phyloP scores from a whole-genome alignment of 2,329 filamentous ascomycete species.

The Colletotrichum higginsianum region DNA sequence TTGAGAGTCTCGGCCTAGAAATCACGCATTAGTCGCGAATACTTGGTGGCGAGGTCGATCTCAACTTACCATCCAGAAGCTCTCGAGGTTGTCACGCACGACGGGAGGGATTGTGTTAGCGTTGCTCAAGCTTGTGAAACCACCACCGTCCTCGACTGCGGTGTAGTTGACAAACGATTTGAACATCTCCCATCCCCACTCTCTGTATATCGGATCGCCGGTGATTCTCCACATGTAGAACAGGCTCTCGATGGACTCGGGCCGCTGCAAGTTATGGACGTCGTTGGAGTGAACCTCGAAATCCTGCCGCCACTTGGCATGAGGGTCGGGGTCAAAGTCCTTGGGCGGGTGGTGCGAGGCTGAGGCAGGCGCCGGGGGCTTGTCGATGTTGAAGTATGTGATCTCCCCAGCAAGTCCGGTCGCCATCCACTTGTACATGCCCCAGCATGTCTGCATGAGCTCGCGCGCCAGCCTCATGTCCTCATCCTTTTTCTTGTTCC shows the following conservation, averaged over 20 bases:
- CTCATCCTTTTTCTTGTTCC: constrained; percentile 85
- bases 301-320: constrained; percentile 81
- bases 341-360: constrained; percentile 65
- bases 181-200: constrained; percentile 99
- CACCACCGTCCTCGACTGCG: constrained; percentile 81
- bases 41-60: background rate
- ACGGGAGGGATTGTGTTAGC: constrained; percentile 80
- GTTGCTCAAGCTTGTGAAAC: constrained; percentile 86
- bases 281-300: constrained; percentile 87
- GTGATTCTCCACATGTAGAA: constrained; percentile 99
- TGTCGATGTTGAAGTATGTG: constrained; percentile 85
- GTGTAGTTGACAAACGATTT: constrained; percentile 90
- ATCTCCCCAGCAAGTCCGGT: constrained; percentile 97
- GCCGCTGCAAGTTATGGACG: constrained; percentile 91
- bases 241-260: constrained; percentile 95
- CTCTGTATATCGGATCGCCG: constrained; percentile 86
- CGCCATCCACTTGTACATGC: constrained; percentile 91
- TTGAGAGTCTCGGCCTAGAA: constrained; percentile 93
- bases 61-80: constrained; percentile 90
- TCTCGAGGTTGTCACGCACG: constrained; percentile 94
- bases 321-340: constrained; percentile 64
- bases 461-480: constrained; percentile 91
- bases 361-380: constrained; percentile 76
- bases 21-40: constrained; percentile 2
- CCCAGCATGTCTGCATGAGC: constrained; percentile 97